Evolutionary conservation across 2,329 filamentous ascomycete species (phyloP).

Genomic region (Pleoardoris graminearum): DNA sequence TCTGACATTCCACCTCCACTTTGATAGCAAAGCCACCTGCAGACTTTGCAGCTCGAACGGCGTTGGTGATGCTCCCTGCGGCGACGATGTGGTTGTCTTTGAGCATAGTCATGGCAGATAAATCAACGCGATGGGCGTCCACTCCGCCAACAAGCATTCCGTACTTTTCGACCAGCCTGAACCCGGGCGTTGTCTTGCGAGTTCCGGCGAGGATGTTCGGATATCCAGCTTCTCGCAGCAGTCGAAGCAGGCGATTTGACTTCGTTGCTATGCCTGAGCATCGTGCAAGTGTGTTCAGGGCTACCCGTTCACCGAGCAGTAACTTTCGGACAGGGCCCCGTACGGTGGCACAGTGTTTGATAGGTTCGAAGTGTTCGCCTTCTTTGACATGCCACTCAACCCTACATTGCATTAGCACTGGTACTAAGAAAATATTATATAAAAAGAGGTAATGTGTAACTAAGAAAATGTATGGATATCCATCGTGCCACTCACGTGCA

Average conservation of each 20-base stretch:
- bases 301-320: slow-evolving; percentile 90
- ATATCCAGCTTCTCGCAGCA: slow-evolving; percentile 69
- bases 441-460: too few relatives aligned
- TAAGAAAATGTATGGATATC: too few relatives aligned
- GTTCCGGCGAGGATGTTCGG: slow-evolving; percentile 87
- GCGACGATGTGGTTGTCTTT: slow-evolving; percentile 99
- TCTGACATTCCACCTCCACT: slow-evolving; percentile 94
- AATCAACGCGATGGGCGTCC: slow-evolving; percentile 87
- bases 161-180: slow-evolving; percentile 95
- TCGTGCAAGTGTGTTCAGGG: slow-evolving; percentile 84
- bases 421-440: too few relatives aligned
- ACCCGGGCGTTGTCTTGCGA: slow-evolving; percentile 94
- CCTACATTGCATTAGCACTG: slow-evolving; percentile 33
- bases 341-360: slow-evolving; percentile 75
- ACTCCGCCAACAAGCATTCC: slow-evolving; percentile 94
- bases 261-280: slow-evolving; percentile 88
- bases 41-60: slow-evolving; percentile 79
- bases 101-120: slow-evolving; percentile 92
- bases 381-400: slow-evolving; percentile 86
- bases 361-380: slow-evolving; percentile 65
- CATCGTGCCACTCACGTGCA: slow-evolving; percentile 75
- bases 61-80: slow-evolving; percentile 77
- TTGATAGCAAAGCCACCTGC: slow-evolving; percentile 90
- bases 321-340: slow-evolving; percentile 79
- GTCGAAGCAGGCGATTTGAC: slow-evolving; percentile 53